Conservation (phyloP, 2,329 filamentous ascomycete species). For the Sporothrix mexicana region DNA sequence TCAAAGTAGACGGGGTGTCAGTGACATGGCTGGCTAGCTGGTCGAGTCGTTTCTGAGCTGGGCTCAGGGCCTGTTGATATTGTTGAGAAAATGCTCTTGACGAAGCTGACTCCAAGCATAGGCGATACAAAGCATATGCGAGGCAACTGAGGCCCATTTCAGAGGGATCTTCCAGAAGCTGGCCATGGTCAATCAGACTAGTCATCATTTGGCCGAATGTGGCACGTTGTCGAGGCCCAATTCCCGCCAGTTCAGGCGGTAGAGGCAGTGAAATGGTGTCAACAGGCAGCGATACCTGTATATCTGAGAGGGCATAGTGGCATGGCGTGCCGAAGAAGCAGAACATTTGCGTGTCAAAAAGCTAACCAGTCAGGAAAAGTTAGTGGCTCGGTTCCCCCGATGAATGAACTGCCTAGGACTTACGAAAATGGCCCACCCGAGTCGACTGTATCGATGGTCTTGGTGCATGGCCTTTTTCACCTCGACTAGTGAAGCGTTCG, state of each 20-base stretch:
- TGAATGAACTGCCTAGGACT: background rate
- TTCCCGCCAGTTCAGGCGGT: background rate
- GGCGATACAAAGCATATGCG: conserved; percentile 15
- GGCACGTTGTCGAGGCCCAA: background rate
- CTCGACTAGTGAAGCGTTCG: background rate
- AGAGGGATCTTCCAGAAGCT: conserved; percentile 15
- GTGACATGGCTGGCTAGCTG: conserved; percentile 12
- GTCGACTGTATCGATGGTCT: conserved; percentile 19
- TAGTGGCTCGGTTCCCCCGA: no score
- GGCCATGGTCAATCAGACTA: background rate
- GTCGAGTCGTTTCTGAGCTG: background rate
- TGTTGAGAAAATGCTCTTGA: background rate
- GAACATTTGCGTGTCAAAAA: conserved; percentile 13
- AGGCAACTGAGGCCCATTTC: conserved; percentile 25
- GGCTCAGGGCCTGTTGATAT: background rate
- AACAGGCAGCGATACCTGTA: conserved; percentile 8
- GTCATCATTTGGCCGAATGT: conserved; percentile 9
- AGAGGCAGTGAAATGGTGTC: background rate
- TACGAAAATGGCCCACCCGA: conserved; percentile 25
- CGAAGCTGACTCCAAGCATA: background rate
- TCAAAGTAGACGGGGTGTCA: background rate
- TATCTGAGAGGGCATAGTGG: background rate
- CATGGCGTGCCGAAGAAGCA: conserved; percentile 21
- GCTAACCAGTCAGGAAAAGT: background rate
- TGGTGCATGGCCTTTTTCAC: conserved; percentile 1